Conservation (phyloP, 495 filamentous ascomycete genomes). For the Penicillium silybi region DNA sequence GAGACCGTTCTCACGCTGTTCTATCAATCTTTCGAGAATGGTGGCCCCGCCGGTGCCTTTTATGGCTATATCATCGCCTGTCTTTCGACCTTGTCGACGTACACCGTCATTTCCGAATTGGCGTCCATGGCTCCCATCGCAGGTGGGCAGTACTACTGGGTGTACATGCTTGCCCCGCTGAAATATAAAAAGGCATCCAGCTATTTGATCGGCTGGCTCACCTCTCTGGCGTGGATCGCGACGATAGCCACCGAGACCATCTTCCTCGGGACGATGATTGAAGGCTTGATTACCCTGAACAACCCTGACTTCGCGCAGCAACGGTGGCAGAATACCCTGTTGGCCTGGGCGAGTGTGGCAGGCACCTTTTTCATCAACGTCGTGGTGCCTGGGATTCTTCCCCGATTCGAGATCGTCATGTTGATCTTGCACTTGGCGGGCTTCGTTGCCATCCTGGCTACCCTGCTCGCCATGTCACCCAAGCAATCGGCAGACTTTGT, state of each 20-base stretch:
- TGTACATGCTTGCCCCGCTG: constrained; percentile 34
- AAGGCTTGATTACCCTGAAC: constrained; percentile 41
- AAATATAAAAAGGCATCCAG: constrained; percentile 30
- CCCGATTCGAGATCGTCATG: constrained; percentile 40
- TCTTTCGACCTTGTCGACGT: constrained; percentile 42
- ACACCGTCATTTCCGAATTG: constrained; percentile 44
- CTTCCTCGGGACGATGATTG: constrained; percentile 40
- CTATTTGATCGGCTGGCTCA: constrained; percentile 41
- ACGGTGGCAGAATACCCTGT: constrained; percentile 48
- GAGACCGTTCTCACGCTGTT: constrained; percentile 32
- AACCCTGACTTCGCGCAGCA: constrained; percentile 34
- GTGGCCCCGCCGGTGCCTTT: constrained; percentile 44
- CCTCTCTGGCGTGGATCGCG: constrained; percentile 33
- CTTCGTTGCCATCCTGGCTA: constrained; percentile 47
- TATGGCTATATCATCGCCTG: constrained; percentile 49
- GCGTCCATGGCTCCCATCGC: constrained; percentile 44
- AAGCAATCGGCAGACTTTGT: constrained; percentile 26
- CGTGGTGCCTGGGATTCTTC: constrained; percentile 34
- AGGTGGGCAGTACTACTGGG: constrained; percentile 45
- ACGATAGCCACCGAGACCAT: constrained; percentile 29
- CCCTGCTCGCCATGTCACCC: constrained; percentile 23
- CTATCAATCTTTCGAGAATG: constrained; percentile 29
- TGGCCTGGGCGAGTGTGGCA: constrained; percentile 38
- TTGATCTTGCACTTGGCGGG: constrained; percentile 43
- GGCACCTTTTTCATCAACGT: constrained; percentile 43